Percentiles rank a stretch among this genome's conserved stretches.
phyloP scores from a whole-genome alignment of 164 flowering plant genomes.

The Nelumbo lutea region DNA sequence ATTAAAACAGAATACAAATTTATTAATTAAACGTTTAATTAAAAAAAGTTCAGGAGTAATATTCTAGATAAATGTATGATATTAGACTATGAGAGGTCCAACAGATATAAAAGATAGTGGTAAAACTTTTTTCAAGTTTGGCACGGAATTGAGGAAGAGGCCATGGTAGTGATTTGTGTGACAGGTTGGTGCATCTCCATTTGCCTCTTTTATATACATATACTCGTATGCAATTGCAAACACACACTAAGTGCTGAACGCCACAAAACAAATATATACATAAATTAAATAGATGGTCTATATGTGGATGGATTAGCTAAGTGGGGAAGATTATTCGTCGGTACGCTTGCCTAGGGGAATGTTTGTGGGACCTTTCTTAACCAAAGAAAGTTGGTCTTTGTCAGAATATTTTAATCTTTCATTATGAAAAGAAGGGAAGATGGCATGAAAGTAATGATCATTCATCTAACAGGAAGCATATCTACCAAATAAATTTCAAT shows the following conservation, averaged over 20 bases:
- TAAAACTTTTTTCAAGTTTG: no score
- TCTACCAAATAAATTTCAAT: no score
- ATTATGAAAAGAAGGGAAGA: slow-evolving; percentile 10
- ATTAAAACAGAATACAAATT: no score
- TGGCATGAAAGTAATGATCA: slow-evolving; percentile 27
- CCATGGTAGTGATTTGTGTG: background rate
- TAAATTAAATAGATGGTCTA: slow-evolving; percentile 9
- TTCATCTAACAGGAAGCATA: slow-evolving; percentile 20
- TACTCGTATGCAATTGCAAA: no score
- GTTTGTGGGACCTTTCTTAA: slow-evolving; percentile 54
- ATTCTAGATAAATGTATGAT: no score
- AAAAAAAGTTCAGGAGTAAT: no score
- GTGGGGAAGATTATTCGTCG: slow-evolving; percentile 43
- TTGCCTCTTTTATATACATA: background rate
- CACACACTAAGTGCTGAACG: background rate
- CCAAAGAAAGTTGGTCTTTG: slow-evolving; percentile 31
- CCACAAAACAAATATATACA: background rate
- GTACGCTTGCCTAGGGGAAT: slow-evolving; percentile 74
- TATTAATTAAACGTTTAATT: no score
- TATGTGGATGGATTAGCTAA: slow-evolving; percentile 26
- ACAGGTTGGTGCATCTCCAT: background rate
- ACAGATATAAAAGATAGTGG: no score
- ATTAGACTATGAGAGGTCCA: no score
- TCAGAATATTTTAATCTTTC: slow-evolving; percentile 34
- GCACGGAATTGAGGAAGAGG: no score